Base-by-base conservation (phyloP, 441 rosid species). In the Euphorbia schlechtendalii region DNA sequence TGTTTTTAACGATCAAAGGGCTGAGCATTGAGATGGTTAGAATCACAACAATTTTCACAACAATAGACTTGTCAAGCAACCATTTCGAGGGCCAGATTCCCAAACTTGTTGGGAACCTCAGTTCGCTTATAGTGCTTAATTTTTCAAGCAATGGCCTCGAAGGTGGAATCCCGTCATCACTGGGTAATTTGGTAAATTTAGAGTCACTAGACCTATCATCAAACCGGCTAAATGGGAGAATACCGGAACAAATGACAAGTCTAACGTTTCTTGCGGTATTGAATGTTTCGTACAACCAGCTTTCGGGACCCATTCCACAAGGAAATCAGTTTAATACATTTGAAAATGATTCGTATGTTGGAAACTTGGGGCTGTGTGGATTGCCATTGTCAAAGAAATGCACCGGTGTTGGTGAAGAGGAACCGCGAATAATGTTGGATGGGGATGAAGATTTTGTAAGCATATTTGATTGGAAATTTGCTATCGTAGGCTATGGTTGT, bases 171-270 rank as follows among this genome's bases (percentile, higher is more conserved):
- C 76, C 77, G n/a, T 46, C 68, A 8, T 76, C 64, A 17, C 15
- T 76, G 1, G 70, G 66, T 15, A 76, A 71, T 36, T 15, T 79
- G 28, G 17, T 14, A 8, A 13, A 28, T 5, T 61, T 72, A 0
- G 76, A 76, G 40, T 69, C 56, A 17, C 28, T 72, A 8, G 79
- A 76, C 46, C 64, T 76, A 9, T 76, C 79, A 38, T 68, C 59
- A 32, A 76, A 76, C 48, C 32, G 30, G 46, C 70, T 76, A 4
- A 22, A 13, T 3, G 74, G 78, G 3, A 54, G 49, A 2, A 79
- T 79, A 38, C 78, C 78, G 2, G 20, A 1, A 14, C 15, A 76
- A 6, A 60, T 71, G 21, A 25, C 62, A 30, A 18, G 8, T 17
- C 48, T 76, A 65, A 61, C 36, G 1, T 79, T 73, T 28, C 70